Base-by-base conservation (phyloP, 495 filamentous ascomycete species). In the Gamarada debralockiae region DNA sequence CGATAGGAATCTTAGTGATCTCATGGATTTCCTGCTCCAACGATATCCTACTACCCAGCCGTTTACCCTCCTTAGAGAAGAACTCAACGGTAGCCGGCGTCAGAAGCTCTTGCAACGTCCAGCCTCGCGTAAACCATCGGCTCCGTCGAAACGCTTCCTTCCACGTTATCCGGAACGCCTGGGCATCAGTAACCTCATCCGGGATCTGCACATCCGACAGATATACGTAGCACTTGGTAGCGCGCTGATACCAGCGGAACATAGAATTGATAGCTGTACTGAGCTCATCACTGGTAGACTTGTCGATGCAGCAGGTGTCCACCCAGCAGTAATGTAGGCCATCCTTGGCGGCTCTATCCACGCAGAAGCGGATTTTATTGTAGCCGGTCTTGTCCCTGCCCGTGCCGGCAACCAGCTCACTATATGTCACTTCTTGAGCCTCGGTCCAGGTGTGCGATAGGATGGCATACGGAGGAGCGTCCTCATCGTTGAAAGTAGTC, bases 361-460 rank as follows among this genome's bases (percentile, higher is more conserved):
- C 46, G 20, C 46, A 49, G 46, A 49, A 49, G 18, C 46, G 29
- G 46, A 49, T 4, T 49, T 60, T 57, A 27, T 38, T 42, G 15
- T 57, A 60, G 21, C 48, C 61, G 33, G 56, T 51, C 56, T 65
- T 55, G 12, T 44, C 50, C 53, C 57, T 68, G 21, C 53, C 57
- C 20, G 48, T 55, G 21, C 57, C 47, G 53, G 57, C 14, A 31
- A 52, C 48, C 53, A 64, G 39, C 48, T 60, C 22, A 62, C 60
- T 41, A 47, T 60, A 27, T 52, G 56, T 20, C 61, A 64, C 39
- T 58, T 60, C 62, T 67, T 58, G 53, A 68, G 43, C 4, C 65
- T 71, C 25, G 4, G 27, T 17, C 46, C 46, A 49, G 4, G 46
- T 49, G 46, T 49, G 46, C 5, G 46, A 49, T 17, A 49, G 46